Evolutionary conservation across 163 green algal genomes (phyloP), one percentile per base, ranked within the genome.

Genomic region (Volvox carteri): DNA sequence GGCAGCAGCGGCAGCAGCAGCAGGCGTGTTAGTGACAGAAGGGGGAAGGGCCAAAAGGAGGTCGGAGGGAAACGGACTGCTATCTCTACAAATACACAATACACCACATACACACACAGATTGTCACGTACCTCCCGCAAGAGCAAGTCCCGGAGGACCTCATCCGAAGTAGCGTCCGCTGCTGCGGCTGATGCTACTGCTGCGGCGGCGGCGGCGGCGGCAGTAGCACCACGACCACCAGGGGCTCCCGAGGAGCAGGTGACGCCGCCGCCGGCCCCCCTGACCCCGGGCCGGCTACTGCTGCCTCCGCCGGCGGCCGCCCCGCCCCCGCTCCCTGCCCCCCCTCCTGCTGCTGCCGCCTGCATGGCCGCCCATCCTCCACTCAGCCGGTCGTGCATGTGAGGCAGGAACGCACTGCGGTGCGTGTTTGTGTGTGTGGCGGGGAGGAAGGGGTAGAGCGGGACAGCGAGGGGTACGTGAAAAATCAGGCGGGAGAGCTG

Each of bases 131-230:
- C 90, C 80, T 98, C 96, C 0, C 95, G 93, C 62, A 98, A 80
- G 77, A 97, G 74, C 39, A 92, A 86, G 77, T 98, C 96, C 0
- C 74, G 84, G 0, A 98, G 79, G 12, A 97, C 93, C 83, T 97
- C 93, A 35, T 95, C 94, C 16, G 84, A 74, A 12, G 85, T 58
- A 35, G 67, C 73, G 23, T 56, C n/a, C 33, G 30, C 12, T 16
- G 65, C 28, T 39, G 23, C 62, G 62, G n/a, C n/a, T n/a, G 56
- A n/a, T 23, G 19, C 50, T 3, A 73, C 21, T 56, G 39, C 84
- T 18, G 42, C 58, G 42, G 16, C 58, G 46, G 83, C 41, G n/a
- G 67, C 58, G 25, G 42, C 23, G 37, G 39, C 56, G 23, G 33
- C 30, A 35, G 30, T 41, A 72, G 33, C 74, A 33, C 11, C 58